Evolutionary conservation across 2,329 filamentous ascomycete genomes (phyloP).

Genomic region (Cercospora sesami): DNA sequence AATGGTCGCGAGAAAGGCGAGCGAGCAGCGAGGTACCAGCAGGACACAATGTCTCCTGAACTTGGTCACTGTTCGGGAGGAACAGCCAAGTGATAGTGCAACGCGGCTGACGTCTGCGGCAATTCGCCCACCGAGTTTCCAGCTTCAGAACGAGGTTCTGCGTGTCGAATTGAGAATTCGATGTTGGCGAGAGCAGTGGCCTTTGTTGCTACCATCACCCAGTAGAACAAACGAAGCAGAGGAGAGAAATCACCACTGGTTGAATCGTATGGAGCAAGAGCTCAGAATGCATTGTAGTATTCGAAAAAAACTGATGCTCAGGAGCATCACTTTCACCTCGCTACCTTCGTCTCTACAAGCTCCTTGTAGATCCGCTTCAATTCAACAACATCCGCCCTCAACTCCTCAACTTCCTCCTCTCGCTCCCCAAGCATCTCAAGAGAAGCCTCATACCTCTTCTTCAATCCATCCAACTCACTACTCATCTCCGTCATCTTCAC

Average conservation of each 20-base stretch:
- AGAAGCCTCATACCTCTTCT: conserved; percentile 81
- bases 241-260: background rate
- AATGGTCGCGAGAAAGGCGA: background rate
- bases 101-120: no score
- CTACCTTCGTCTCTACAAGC: conserved; percentile 63
- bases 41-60: background rate
- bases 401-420: conserved; percentile 89
- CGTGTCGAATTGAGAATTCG: background rate
- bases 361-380: conserved; percentile 96
- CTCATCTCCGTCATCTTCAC: conserved; percentile 65
- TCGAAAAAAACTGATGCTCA: background rate
- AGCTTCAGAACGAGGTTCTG: background rate
- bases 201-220: background rate
- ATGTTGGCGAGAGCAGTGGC: background rate
- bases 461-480: conserved; percentile 65
- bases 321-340: background rate
- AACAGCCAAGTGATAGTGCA: no score
- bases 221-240: background rate
- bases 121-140: background rate
- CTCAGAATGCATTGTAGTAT: background rate
- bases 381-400: conserved; percentile 84
- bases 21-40: background rate
- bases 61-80: background rate
- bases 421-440: conserved; percentile 96
- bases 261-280: background rate